Evolutionary conservation across 495 filamentous ascomycete genomes (phyloP), one percentile per base, ranked within the genome.

Genomic region (Astrothelium macrocarpum): DNA sequence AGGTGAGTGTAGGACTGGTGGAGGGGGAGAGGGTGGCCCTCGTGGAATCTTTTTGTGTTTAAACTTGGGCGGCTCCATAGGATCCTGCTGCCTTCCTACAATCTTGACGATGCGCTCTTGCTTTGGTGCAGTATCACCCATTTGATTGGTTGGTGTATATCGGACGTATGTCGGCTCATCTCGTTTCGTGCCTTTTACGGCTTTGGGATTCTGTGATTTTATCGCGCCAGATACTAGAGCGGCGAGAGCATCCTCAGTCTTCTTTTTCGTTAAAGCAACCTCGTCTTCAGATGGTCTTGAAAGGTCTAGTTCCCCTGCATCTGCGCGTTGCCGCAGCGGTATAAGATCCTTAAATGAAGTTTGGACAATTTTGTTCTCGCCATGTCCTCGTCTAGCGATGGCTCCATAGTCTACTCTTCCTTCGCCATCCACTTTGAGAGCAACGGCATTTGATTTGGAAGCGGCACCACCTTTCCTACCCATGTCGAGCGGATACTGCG

Each of bases 41-140:
- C 95, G 80, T 4, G 94, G 94, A 65, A 99, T 96, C 80, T 96
- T 96, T 79, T 97, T 97, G 73, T 95, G 89, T 73, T 97, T 97
- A 76, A 96, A 96, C 70, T 97, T 97, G 1, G 94, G 94, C 16
- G 95, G 95, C 71, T 97, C 95, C 89, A 99, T 94, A 0, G 94
- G 94, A 79, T 99, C 94, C 65, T 87, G 84, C 76, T 97, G 94
- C 42, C 90, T 80, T 72, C 96, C 90, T 49, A 97, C 90, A 71
- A 99, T 97, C 79, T 97, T 97, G 84, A 99, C 92, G 66, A 99
- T 96, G 14, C 95, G 87, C 69, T 97, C 91, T 69, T 93, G 92
- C 76, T 94, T 94, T 71, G 84, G 84, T 10, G 82, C 82, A 45
- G 81, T 90, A 75, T 97, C 90, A 7, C 94, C 94, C 90, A 99